A percentile compares a stretch with the other conserved stretches of the same genome.
These are phyloP conservation scores for Closterium sp. DNA, from an alignment of 139 green algal genomes.

Conservation along the genomic window DNA sequence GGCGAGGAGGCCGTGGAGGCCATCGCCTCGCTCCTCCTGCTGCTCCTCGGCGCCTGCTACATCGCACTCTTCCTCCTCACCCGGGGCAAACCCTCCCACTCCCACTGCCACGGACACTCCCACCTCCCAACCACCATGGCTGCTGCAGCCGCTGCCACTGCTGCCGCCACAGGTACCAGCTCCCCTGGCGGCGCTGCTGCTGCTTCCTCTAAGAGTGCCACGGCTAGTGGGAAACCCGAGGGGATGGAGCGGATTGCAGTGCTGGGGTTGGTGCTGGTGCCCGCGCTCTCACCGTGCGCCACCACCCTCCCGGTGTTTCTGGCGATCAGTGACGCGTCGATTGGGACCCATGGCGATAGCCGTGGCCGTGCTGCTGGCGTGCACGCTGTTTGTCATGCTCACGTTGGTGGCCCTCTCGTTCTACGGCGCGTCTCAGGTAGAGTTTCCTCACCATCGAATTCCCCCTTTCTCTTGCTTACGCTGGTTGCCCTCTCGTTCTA, in stretches of 20 bases:
- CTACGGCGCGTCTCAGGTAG: too few species aligned
- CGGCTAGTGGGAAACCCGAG: too few species aligned
- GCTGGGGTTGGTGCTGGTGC: conserved; percentile 30
- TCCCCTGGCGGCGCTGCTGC: too few species aligned
- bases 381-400: conserved; percentile 35
- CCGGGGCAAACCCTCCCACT: not conserved
- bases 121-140: too few species aligned
- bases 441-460: too few species aligned
- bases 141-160: too few species aligned
- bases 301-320: conserved; percentile 43
- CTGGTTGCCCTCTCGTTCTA: conserved; percentile 10
- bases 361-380: conserved; percentile 24
- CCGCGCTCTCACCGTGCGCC: conserved; percentile 39
- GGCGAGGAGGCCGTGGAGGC: conserved; percentile 34
- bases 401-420: conserved; percentile 13
- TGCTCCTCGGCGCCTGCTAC: conserved; percentile 32
- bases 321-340: conserved; percentile 11
- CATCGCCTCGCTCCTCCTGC: conserved; percentile 33
- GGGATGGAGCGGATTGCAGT: conserved; percentile 39
- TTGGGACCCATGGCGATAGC: conserved; percentile 2
- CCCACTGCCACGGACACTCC: not conserved
- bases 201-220: too few species aligned
- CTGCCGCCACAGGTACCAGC: too few species aligned
- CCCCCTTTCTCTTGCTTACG: conserved; percentile 29
- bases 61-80: conserved; percentile 22